Conservation (phyloP, 768 basidiomycete genomes). For the Dendrothele bispora region DNA sequence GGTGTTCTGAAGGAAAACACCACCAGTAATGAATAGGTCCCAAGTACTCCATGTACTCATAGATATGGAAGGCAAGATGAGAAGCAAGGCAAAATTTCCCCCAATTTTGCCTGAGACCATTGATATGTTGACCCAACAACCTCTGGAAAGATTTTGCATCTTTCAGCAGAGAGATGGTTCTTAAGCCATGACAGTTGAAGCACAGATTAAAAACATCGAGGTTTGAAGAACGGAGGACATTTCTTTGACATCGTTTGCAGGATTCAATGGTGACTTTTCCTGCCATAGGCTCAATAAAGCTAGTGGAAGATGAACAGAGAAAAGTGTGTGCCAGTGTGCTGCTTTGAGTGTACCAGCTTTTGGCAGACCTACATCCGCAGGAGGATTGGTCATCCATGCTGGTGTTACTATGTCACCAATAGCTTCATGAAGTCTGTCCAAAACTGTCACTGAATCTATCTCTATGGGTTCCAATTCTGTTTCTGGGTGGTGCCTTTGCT, state of each 20-base stretch:
- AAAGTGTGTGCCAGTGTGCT: slow-evolving; percentile 17
- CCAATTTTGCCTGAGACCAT: slow-evolving; percentile 5
- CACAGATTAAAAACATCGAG: background rate
- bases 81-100: background rate
- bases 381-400: slow-evolving; percentile 7
- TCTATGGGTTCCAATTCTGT: background rate
- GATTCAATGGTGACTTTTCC: background rate
- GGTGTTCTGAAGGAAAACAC: slow-evolving; percentile 21
- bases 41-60: slow-evolving; percentile 12
- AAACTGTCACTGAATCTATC: background rate
- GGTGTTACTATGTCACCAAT: no score
- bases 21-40: slow-evolving; percentile 20
- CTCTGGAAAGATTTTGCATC: background rate
- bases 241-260: background rate
- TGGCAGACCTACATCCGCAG: slow-evolving; percentile 5
- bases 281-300: slow-evolving; percentile 20
- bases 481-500: no score
- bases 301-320: slow-evolving; percentile 18
- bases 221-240: background rate
- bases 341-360: slow-evolving; percentile 22
- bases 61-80: slow-evolving; percentile 16
- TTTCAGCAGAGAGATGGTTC: background rate
- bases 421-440: no score
- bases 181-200: slow-evolving; percentile 7
- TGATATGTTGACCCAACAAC: slow-evolving; percentile 10